Evolutionary conservation across 2,329 filamentous ascomycete genomes (phyloP).

Genomic region (Aphanoascus verrucosus): DNA sequence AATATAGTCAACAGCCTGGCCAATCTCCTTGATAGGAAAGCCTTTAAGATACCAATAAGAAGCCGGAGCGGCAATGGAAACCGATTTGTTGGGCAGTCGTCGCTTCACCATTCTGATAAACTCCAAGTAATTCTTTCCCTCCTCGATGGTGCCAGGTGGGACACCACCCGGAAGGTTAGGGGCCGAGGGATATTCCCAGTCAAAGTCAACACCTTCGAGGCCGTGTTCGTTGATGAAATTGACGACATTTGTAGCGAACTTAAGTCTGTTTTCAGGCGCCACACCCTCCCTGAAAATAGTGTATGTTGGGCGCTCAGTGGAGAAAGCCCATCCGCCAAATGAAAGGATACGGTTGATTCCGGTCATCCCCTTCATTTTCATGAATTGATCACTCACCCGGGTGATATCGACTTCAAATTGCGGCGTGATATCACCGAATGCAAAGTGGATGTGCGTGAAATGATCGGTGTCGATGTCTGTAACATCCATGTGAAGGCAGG

Average conservation of each 20-base stretch:
- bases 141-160: constrained; percentile 20
- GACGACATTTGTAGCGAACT: constrained; percentile 28
- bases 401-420: constrained; percentile 24
- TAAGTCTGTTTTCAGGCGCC: constrained; percentile 29
- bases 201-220: constrained; percentile 33
- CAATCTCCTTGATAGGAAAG: constrained; percentile 22
- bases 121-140: constrained; percentile 27
- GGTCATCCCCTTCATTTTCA: background rate
- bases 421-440: constrained; percentile 26
- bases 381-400: constrained; percentile 13
- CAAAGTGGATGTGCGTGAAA: constrained; percentile 32
- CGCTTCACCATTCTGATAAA: constrained; percentile 21
- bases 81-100: constrained; percentile 15
- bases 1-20: constrained; percentile 23
- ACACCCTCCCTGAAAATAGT: constrained; percentile 31
- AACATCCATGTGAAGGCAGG: constrained; percentile 23
- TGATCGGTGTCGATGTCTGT: constrained; percentile 15
- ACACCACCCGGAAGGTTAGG: constrained; percentile 28
- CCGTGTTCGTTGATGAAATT: constrained; percentile 32
- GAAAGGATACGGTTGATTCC: constrained; percentile 30
- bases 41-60: constrained; percentile 26
- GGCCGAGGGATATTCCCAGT: constrained; percentile 29
- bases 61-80: constrained; percentile 22
- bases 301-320: constrained; percentile 29
- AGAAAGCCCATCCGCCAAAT: constrained; percentile 37